A percentile compares a stretch with the other conserved stretches of the same genome.
These are phyloP conservation scores for Cladophialophora yegresii DNA, from an alignment of 2,329 filamentous ascomycete genomes.

Conservation along the genomic window DNA sequence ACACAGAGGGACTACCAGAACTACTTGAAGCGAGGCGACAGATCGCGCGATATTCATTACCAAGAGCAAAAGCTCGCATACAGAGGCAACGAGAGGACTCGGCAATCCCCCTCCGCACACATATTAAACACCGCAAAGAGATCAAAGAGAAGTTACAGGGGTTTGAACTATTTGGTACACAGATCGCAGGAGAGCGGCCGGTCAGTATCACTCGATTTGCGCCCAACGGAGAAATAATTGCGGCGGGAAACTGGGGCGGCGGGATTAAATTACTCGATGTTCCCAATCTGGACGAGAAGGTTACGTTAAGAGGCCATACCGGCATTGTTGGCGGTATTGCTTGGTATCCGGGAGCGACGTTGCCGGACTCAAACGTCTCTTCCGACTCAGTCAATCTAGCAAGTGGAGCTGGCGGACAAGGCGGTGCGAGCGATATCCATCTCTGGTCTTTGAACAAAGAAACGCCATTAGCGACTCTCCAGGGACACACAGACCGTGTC, in stretches of 20 bases:
- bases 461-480: constrained; percentile 77
- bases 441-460: constrained; percentile 88
- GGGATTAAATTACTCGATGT: constrained; percentile 83
- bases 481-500: constrained; percentile 82
- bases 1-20: constrained; percentile 75
- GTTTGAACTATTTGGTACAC: constrained; percentile 90
- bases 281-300: constrained; percentile 76
- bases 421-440: constrained; percentile 82
- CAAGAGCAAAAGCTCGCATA: constrained; percentile 74
- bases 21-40: constrained; percentile 74
- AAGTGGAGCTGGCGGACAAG: constrained; percentile 62
- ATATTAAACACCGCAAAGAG: constrained; percentile 87
- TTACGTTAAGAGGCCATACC: constrained; percentile 76
- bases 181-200: constrained; percentile 86
- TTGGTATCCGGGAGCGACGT: constrained; percentile 82
- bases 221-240: constrained; percentile 78
- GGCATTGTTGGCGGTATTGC: constrained; percentile 87
- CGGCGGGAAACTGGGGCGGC: constrained; percentile 90
- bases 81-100: constrained; percentile 78
- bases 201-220: constrained; percentile 91
- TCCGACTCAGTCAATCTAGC: constrained; percentile 77
- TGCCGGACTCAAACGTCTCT: constrained; percentile 70
- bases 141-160: constrained; percentile 79
- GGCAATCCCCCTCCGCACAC: constrained; percentile 79
- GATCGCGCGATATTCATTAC: constrained; percentile 81